Percentiles rank a stretch among this genome's conserved stretches.
Evolutionary conservation across 2,329 filamentous ascomycete species (phyloP).

Genomic region (Fusarium heterosporum): DNA sequence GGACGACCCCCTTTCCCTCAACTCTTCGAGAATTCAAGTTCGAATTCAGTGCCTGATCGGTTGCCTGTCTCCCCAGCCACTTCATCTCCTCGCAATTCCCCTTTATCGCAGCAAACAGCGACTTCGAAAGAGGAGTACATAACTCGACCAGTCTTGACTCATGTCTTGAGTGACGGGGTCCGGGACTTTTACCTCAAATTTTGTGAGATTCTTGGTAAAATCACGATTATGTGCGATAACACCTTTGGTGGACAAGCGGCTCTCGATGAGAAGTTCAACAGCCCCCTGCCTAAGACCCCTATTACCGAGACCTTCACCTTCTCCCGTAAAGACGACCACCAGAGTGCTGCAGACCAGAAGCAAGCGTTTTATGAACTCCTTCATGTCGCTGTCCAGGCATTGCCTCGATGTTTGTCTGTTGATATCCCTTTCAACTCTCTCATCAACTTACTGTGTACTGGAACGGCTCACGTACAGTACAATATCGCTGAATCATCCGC

Average conservation of each 20-base stretch:
- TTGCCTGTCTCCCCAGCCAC: constrained; percentile 60
- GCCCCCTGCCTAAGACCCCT: constrained; percentile 90
- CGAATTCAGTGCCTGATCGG: constrained; percentile 54
- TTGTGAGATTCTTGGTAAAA: constrained; percentile 94
- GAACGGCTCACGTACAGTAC: constrained; percentile 92
- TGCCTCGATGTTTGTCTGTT: constrained; percentile 91
- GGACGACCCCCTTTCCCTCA: constrained; percentile 86
- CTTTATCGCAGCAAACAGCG: constrained; percentile 43
- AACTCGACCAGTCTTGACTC: constrained; percentile 72
- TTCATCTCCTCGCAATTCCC: constrained; percentile 52
- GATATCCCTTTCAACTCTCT: constrained; percentile 93
- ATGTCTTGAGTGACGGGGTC: constrained; percentile 77
- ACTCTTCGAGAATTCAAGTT: constrained; percentile 60
- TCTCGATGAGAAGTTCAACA: constrained; percentile 92
- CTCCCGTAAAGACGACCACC: constrained; percentile 81
- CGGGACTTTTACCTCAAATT: constrained; percentile 91
- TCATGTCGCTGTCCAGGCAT: constrained; percentile 92
- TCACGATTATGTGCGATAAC: constrained; percentile 96
- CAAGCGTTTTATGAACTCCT: constrained; percentile 96
- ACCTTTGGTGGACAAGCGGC: constrained; percentile 96
- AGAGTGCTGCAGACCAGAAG: constrained; percentile 80
- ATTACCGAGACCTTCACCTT: constrained; percentile 96
- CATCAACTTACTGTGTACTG: constrained; percentile 94
- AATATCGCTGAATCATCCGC: constrained; percentile 94
- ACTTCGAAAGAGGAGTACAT: constrained; percentile 69